These are phyloP conservation scores for Remersonia thermophila DNA, from an alignment of 2,329 filamentous ascomycete genomes.

Conservation along the genomic window DNA sequence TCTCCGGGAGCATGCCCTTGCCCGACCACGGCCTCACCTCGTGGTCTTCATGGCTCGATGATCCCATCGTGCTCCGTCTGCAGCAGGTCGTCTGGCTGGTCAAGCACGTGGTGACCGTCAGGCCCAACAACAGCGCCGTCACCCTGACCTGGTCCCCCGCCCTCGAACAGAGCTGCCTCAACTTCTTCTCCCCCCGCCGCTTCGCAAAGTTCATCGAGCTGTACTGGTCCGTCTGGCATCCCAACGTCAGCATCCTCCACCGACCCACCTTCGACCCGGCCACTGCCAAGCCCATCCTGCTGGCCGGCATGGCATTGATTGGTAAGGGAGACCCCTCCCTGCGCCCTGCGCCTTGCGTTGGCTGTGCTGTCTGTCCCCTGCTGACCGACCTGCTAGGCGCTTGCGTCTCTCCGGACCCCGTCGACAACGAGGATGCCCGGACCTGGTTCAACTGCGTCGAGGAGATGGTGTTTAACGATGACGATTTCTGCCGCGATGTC, in stretches of 20 bases:
- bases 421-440: constrained; percentile 21
- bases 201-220: constrained; percentile 22
- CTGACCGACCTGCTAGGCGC: constrained; percentile 10
- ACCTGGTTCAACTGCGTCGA: constrained; percentile 27
- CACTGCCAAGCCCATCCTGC: constrained; percentile 19
- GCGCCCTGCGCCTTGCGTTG: too few relatives aligned
- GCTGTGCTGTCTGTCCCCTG: too few relatives aligned
- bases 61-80: constrained; percentile 24
- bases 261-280: constrained; percentile 24
- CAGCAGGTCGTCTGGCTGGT: constrained; percentile 25
- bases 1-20: neutral
- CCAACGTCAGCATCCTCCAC: constrained; percentile 25
- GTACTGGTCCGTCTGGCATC: constrained; percentile 27
- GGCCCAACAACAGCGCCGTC: constrained; percentile 24
- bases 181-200: constrained; percentile 19
- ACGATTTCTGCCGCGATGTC: constrained; percentile 22
- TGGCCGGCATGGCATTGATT: constrained; percentile 25
- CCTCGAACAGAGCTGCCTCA: constrained; percentile 19
- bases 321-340: constrained; percentile 13
- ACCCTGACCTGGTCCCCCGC: constrained; percentile 23
- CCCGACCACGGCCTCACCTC: constrained; percentile 1
- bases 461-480: constrained; percentile 26
- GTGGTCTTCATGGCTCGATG: constrained; percentile 17
- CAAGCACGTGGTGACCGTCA: constrained; percentile 24
- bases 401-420: constrained; percentile 21